These are phyloP conservation scores for Raphanus raphanistrum DNA, from an alignment of 345 rosid genomes.

Conservation along the genomic window DNA sequence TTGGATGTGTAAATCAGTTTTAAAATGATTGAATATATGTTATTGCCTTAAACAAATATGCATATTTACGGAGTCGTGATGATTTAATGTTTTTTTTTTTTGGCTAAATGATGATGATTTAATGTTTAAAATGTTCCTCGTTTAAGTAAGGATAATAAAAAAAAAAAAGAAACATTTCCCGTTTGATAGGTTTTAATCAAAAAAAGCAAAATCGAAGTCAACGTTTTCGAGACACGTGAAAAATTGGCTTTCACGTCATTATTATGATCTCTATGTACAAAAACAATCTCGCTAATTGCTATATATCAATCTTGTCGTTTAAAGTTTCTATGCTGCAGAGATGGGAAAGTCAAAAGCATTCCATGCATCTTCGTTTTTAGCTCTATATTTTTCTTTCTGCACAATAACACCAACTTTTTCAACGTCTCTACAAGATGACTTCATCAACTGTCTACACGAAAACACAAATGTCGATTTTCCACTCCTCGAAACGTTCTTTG, in stretches of 20 bases:
- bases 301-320: background rate
- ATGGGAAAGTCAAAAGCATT: background rate
- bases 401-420: slow-evolving; percentile 8
- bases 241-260: background rate
- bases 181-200: background rate
- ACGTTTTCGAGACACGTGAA: background rate
- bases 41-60: background rate
- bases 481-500: slow-evolving; percentile 28
- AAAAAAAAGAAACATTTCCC: background rate
- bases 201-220: background rate
- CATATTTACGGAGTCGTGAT: background rate
- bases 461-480: slow-evolving; percentile 39
- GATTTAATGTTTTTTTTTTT: no score
- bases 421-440: slow-evolving; percentile 34
- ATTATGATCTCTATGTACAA: background rate
- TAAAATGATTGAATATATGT: background rate
- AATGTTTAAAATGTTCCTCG: background rate
- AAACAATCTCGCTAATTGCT: background rate
- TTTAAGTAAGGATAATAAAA: background rate
- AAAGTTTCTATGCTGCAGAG: background rate
- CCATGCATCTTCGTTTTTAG: background rate
- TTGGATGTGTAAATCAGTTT: background rate
- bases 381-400: background rate
- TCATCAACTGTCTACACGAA: slow-evolving; percentile 40
- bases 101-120: no score